Evolutionary conservation across 352 stramenopile genomes (phyloP), one percentile per base, ranked within the genome.

Genomic region (Peronosclerospora sorghi): DNA sequence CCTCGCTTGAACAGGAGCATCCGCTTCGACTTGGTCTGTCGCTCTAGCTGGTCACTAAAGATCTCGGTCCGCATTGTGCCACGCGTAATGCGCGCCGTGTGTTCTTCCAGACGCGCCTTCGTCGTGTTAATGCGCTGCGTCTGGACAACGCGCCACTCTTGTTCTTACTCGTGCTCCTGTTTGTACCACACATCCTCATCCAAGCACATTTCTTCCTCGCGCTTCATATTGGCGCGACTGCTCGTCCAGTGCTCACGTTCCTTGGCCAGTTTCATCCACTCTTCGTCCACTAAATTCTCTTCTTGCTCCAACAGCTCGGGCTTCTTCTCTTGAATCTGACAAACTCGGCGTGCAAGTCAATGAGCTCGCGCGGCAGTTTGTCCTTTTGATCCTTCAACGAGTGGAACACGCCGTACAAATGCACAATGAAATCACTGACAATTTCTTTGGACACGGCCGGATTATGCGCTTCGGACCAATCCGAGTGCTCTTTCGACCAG

Each of bases 201-300:
- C 23, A 62, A 62, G 60, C 80, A 92, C 74, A 89, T 86, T 32
- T 89, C 75, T 35, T 92, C 80, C 50, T 92, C 80, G 17, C 77
- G 72, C 66, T 92, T 92, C 80, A 92, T 92, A 65, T 89, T 88
- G 3, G 80, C 72, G 38, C 80, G 80, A 52, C 81, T 82, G 40
- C 74, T 83, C 3, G 80, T 86, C 80, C 80, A 92, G 68, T 92
- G 78, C 62, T 92, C 80, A 32, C 80, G 80, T 49, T 92, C 80
- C 65, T 92, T 92, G 14, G 73, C 75, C 14, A 92, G 55, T 63
- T 92, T 88, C 68, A 85, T 92, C 80, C 80, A 92, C 53, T 92
- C 80, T 24, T 88, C 80, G 35, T 92, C 77, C 13, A 92, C 71
- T 5, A 67, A 59, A 45, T 85, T 82, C 8, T 77, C 80, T 70